phyloP scores from a whole-genome alignment of 2,329 filamentous ascomycete species.

The Lecanoromycetidae sp. region DNA sequence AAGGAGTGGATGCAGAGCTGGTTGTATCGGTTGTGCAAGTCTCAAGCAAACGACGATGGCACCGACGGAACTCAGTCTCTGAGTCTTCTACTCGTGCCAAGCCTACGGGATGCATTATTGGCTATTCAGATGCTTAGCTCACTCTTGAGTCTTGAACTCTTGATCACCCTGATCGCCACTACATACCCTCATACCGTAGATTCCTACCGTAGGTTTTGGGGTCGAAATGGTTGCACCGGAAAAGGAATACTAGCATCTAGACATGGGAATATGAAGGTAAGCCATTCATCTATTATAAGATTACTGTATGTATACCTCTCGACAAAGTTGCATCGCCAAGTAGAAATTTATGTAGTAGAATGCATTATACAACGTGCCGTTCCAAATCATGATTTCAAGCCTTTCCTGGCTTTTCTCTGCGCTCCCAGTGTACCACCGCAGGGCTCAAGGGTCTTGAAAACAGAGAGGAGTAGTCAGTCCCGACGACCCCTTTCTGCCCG shows the following conservation, averaged over 20 bases:
- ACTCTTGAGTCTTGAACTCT: background rate
- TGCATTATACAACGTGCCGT: background rate
- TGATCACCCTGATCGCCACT: background rate
- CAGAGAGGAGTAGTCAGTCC: conserved; percentile 47
- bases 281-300: too few relatives aligned
- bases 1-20: too few relatives aligned
- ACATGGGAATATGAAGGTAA: too few relatives aligned
- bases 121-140: background rate
- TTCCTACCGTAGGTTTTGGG: too few relatives aligned
- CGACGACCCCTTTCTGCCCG: conserved; percentile 53
- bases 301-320: too few relatives aligned
- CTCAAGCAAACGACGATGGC: too few relatives aligned
- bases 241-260: too few relatives aligned
- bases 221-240: too few relatives aligned
- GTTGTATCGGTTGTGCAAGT: too few relatives aligned
- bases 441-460: conserved; percentile 63
- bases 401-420: background rate
- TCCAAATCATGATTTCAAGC: background rate
- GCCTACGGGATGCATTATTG: background rate
- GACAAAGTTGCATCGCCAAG: background rate
- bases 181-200: too few relatives aligned
- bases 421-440: conserved; percentile 62
- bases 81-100: too few relatives aligned
- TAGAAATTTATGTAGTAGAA: background rate
- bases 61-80: too few relatives aligned